Conservation (phyloP, 2,329 filamentous ascomycete genomes). For the Cladophialophora chaetospira region DNA sequence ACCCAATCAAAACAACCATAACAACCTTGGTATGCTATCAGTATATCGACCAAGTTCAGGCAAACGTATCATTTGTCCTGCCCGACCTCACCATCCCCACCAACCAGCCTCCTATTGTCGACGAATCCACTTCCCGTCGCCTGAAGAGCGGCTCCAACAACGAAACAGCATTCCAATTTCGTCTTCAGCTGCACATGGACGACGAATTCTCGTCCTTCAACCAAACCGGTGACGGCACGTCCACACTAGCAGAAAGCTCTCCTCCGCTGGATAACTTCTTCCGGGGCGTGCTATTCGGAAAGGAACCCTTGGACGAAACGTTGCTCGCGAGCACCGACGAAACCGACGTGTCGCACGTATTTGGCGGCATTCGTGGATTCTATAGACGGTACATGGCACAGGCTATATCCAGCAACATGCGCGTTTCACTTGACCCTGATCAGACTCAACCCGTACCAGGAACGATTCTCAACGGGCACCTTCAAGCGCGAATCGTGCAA, state of each 20-base stretch:
- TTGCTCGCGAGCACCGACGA: too few species aligned
- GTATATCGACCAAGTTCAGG: constrained; percentile 17
- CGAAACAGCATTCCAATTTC: constrained; percentile 21
- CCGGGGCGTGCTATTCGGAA: constrained; percentile 28
- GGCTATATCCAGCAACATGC: constrained; percentile 29
- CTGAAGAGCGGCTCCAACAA: constrained; percentile 9
- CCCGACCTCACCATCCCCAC: constrained; percentile 1
- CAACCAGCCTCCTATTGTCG: constrained; percentile 2
- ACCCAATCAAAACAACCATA: neutral
- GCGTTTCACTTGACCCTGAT: neutral
- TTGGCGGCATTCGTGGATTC: constrained; percentile 16
- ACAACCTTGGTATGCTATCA: constrained; percentile 27
- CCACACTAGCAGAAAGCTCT: neutral
- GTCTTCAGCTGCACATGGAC: constrained; percentile 25
- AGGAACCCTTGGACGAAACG: constrained; percentile 1
- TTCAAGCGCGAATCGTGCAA: constrained; percentile 13
- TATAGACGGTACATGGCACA: constrained; percentile 34
- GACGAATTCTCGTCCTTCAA: constrained; percentile 25
- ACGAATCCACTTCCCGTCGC: constrained; percentile 16
- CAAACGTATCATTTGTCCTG: constrained; percentile 3
- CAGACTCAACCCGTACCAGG: neutral
- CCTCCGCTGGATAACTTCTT: constrained; percentile 27
- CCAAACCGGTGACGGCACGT: constrained; percentile 12
- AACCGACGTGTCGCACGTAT: too few species aligned
- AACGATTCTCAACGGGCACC: neutral